Percentiles rank a stretch among this genome's conserved stretches.
Evolutionary conservation across 495 filamentous ascomycete species (phyloP).

Genomic region (Opeltia flavorubescens): DNA sequence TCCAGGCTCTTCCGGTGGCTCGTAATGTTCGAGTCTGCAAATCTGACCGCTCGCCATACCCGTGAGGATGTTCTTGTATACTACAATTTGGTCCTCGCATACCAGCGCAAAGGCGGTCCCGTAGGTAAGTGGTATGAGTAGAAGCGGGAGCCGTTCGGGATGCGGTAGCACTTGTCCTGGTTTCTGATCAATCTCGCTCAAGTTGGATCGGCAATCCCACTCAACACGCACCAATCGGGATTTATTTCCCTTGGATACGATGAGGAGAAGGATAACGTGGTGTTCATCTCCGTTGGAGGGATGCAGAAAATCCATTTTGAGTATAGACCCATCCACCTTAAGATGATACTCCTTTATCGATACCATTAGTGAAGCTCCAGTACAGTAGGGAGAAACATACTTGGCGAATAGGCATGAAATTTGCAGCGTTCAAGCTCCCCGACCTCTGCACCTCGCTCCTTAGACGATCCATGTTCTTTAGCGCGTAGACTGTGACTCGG

Average conservation of each 20-base stretch:
- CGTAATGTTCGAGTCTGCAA: conserved; percentile 21
- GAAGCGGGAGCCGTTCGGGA: conserved; percentile 46
- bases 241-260: conserved; percentile 44
- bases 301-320: conserved; percentile 79
- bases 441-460: conserved; percentile 13
- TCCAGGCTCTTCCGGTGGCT: conserved; percentile 15
- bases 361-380: background rate
- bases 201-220: conserved; percentile 44
- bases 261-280: conserved; percentile 62
- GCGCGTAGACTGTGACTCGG: conserved; percentile 46
- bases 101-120: conserved; percentile 51
- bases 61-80: conserved; percentile 43
- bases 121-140: conserved; percentile 55
- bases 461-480: conserved; percentile 36
- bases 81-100: conserved; percentile 39
- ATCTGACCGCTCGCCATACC: conserved; percentile 25
- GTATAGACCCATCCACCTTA: conserved; percentile 54
- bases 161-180: conserved; percentile 36
- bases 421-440: background rate
- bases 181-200: conserved; percentile 23
- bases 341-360: conserved; percentile 36
- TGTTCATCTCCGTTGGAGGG: conserved; percentile 45
- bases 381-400: conserved; percentile 8
- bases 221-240: conserved; percentile 59
- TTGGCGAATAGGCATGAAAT: conserved; percentile 14